These are phyloP conservation scores for Carex parvula DNA, from an alignment of 176 grass and related monocot genomes.

Conservation along the genomic window DNA sequence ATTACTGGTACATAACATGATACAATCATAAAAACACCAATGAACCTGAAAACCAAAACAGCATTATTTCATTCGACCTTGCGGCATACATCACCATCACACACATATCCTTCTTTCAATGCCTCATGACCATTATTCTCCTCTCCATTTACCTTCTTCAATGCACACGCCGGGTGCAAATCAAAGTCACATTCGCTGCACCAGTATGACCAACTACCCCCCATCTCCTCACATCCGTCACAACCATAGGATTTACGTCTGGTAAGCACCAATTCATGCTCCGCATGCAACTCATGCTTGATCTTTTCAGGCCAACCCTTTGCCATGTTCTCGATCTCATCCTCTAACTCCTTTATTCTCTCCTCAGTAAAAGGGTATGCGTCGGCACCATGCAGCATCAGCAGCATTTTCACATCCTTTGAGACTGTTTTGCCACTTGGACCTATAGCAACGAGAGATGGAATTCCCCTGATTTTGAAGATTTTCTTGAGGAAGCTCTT, in stretches of 20 bases:
- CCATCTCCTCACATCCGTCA: conserved; percentile 33
- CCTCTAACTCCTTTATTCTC: conserved; percentile 45
- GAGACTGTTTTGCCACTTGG: conserved; percentile 53
- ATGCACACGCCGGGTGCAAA: conserved; percentile 58
- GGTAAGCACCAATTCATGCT: conserved; percentile 59
- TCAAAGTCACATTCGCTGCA: conserved; percentile 53
- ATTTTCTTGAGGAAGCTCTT: conserved; percentile 38
- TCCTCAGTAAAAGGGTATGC: conserved; percentile 76
- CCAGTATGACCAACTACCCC: conserved; percentile 41
- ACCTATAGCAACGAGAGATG: conserved; percentile 62
- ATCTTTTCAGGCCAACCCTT: conserved; percentile 67
- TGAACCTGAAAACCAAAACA: too few relatives aligned
- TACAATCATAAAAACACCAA: neutral
- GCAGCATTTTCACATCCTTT: conserved; percentile 36
- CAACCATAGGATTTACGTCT: conserved; percentile 1
- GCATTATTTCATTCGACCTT: conserved; percentile 30
- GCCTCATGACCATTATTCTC: conserved; percentile 15
- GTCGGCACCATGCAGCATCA: conserved; percentile 48
- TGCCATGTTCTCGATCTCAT: conserved; percentile 41
- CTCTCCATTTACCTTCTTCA: conserved; percentile 29
- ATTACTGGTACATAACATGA: too few relatives aligned
- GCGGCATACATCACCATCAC: conserved; percentile 49
- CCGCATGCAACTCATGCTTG: conserved; percentile 60
- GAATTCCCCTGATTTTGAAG: conserved; percentile 55
- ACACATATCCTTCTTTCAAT: conserved; percentile 36